Percentiles rank a stretch among this genome's conserved stretches.
phyloP scores from a whole-genome alignment of 495 filamentous ascomycete species.

The Venustampulla echinocandica region DNA sequence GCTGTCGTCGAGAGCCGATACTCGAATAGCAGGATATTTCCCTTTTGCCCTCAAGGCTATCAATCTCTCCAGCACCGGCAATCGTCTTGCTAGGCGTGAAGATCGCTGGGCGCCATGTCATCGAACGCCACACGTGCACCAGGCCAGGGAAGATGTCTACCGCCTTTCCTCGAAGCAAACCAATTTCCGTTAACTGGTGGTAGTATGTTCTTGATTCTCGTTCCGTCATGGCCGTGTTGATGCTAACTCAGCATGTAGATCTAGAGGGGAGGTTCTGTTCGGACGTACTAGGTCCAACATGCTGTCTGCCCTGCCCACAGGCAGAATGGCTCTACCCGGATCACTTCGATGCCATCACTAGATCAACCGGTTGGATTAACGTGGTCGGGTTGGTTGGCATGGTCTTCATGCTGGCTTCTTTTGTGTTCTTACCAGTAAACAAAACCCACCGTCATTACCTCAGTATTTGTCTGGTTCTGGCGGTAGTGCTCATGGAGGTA shows the following conservation, averaged over 20 bases:
- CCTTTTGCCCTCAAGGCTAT: not conserved
- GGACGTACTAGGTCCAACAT: conserved; percentile 47
- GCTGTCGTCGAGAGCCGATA: not conserved
- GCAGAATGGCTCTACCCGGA: conserved; percentile 79
- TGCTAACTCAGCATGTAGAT: conserved; percentile 38
- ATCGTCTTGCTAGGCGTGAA: not conserved
- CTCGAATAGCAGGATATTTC: not conserved
- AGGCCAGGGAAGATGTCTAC: conserved; percentile 44
- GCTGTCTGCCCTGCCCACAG: conserved; percentile 87
- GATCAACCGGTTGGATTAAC: conserved; percentile 68
- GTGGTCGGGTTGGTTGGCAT: conserved; percentile 63
- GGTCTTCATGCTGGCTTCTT: conserved; percentile 73
- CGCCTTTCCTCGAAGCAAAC: conserved; percentile 54
- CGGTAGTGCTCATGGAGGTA: conserved; percentile 69
- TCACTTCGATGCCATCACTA: conserved; percentile 54
- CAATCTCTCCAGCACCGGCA: not conserved
- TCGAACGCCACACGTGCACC: conserved; percentile 13
- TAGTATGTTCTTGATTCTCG: conserved; percentile 43
- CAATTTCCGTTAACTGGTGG: conserved; percentile 53
- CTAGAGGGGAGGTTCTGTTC: conserved; percentile 42
- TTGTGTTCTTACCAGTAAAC: conserved; percentile 74
- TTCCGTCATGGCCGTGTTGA: conserved; percentile 4
- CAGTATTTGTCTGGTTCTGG: conserved; percentile 74
- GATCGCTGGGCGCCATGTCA: conserved; percentile 5
- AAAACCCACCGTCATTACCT: conserved; percentile 89